phyloP scores from a whole-genome alignment of 768 basidiomycete species.

The Rossbeevera mucosa region DNA sequence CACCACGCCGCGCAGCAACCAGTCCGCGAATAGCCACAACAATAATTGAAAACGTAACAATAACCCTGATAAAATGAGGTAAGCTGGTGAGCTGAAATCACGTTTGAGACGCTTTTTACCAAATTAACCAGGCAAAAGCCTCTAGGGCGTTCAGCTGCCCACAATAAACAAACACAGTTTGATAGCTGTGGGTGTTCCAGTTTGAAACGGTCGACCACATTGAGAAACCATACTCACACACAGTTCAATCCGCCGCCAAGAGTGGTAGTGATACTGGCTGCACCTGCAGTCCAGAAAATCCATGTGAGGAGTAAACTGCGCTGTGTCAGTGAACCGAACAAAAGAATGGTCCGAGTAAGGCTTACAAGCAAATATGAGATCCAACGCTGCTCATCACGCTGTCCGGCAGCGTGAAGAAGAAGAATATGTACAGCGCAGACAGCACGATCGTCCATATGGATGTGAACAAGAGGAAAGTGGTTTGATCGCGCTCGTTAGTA shows the following conservation, averaged over 20 bases:
- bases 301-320: conserved; percentile 64
- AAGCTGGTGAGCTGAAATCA: neutral
- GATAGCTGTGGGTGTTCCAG: conserved; percentile 27
- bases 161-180: conserved; percentile 55
- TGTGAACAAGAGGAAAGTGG: conserved; percentile 65
- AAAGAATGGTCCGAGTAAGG: neutral
- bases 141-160: conserved; percentile 72
- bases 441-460: conserved; percentile 67
- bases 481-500: conserved; percentile 51
- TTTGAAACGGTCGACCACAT: neutral
- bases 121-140: conserved; percentile 72
- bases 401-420: conserved; percentile 50
- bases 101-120: conserved; percentile 38
- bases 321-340: conserved; percentile 3
- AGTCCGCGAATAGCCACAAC: conserved; percentile 60
- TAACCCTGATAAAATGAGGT: conserved; percentile 41
- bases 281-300: conserved; percentile 74
- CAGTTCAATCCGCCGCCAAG: conserved; percentile 72
- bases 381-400: conserved; percentile 55
- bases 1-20: conserved; percentile 55
- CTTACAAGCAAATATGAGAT: conserved; percentile 62
- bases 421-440: conserved; percentile 44
- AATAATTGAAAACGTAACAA: conserved; percentile 58
- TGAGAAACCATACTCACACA: conserved; percentile 36
- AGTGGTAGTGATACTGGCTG: conserved; percentile 61